These are phyloP conservation scores for Stagonosporopsis tanaceti DNA, from an alignment of 2,329 filamentous ascomycete genomes.

Conservation along the genomic window DNA sequence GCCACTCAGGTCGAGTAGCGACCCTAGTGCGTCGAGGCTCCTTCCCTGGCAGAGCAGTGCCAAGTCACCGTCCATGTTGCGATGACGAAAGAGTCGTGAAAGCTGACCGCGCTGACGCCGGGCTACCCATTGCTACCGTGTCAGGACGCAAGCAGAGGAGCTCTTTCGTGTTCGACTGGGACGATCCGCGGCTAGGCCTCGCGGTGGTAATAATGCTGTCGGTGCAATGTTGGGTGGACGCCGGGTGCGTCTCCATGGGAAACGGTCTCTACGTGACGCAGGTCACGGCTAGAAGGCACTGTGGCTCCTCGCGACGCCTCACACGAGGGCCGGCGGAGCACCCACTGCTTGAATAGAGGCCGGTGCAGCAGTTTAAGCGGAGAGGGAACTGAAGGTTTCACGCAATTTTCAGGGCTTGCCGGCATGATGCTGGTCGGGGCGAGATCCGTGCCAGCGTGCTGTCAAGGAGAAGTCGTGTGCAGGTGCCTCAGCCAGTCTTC, in stretches of 20 bases:
- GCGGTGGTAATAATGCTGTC: slow-evolving; percentile 22
- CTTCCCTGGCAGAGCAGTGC: slow-evolving; percentile 41
- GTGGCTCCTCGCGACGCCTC: slow-evolving; percentile 16
- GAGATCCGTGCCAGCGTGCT: slow-evolving; percentile 33
- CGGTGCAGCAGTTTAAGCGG: slow-evolving; percentile 34
- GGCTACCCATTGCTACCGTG: slow-evolving; percentile 13
- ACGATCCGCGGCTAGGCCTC: slow-evolving; percentile 24
- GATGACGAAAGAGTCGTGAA: slow-evolving; percentile 42
- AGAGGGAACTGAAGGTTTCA: slow-evolving; percentile 39
- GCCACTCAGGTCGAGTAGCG: slow-evolving; percentile 31
- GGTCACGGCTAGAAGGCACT: slow-evolving; percentile 21
- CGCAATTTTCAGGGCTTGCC: slow-evolving; percentile 27
- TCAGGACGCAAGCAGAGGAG: slow-evolving; percentile 29
- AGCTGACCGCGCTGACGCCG: slow-evolving; percentile 31
- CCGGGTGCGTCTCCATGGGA: slow-evolving; percentile 35
- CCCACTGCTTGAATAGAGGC: slow-evolving; percentile 23
- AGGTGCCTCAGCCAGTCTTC: slow-evolving; percentile 15
- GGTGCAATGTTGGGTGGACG: slow-evolving; percentile 16
- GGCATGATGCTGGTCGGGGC: slow-evolving; percentile 34
- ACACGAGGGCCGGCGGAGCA: slow-evolving; percentile 21
- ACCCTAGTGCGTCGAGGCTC: slow-evolving; percentile 29
- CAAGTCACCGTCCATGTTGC: slow-evolving; percentile 31
- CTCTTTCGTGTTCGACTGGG: slow-evolving; percentile 5
- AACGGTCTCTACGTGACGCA: slow-evolving; percentile 36
- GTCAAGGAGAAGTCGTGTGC: slow-evolving; percentile 26